Evolutionary conservation across 495 filamentous ascomycete genomes (phyloP).

Genomic region (Xylaria intraflava): DNA sequence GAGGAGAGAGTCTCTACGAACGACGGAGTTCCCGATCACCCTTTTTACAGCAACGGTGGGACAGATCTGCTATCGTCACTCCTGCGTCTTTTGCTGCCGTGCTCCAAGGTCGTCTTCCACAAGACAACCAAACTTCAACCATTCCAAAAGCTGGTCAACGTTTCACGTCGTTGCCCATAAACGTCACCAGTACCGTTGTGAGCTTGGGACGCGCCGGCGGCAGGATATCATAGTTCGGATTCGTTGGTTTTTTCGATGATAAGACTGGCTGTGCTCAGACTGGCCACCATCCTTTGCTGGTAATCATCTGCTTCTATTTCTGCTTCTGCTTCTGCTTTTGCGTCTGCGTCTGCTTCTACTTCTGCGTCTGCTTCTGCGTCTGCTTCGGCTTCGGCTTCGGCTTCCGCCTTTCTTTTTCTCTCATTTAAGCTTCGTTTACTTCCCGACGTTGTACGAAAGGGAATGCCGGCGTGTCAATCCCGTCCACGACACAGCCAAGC

Average conservation of each 20-base stretch:
- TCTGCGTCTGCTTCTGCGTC: background rate
- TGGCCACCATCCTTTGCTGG: background rate
- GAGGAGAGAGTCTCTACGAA: background rate
- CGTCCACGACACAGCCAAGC: conserved; percentile 3
- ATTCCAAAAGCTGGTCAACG: background rate
- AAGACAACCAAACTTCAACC: background rate
- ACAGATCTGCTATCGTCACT: background rate
- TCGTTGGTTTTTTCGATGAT: background rate
- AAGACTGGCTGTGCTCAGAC: background rate
- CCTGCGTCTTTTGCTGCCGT: background rate
- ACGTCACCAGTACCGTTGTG: background rate
- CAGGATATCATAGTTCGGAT: background rate
- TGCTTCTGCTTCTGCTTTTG: background rate
- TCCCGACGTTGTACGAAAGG: conserved; percentile 9
- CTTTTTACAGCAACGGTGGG: background rate
- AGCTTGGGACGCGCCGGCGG: background rate
- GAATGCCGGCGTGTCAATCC: conserved; percentile 2
- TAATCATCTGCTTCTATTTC: background rate
- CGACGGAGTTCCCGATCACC: background rate
- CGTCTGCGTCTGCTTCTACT: no score
- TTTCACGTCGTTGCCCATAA: background rate
- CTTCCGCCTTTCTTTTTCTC: background rate
- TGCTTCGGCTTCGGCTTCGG: no score
- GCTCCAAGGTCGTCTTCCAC: background rate
- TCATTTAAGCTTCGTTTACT: conserved; percentile 10